phyloP scores from a whole-genome alignment of 495 filamentous ascomycete genomes.

The Pseudoneurospora amorphoporcata region DNA sequence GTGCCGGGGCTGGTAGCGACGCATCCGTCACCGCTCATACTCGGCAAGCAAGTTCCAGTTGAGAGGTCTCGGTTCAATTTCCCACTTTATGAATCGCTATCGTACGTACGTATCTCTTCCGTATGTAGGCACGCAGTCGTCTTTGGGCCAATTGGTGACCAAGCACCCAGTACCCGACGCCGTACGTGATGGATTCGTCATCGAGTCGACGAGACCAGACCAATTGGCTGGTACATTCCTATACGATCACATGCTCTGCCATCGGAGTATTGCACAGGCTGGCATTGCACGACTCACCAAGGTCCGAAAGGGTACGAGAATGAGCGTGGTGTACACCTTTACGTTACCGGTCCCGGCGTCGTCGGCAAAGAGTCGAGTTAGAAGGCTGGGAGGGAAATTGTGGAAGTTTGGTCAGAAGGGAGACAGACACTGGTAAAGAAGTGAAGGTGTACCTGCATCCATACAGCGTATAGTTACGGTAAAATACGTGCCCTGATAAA shows the following conservation, averaged over 20 bases:
- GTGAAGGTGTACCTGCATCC: neutral
- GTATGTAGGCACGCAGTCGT: neutral
- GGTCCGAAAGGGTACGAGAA: neutral
- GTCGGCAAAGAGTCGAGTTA: neutral
- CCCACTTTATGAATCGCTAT: neutral
- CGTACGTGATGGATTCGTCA: neutral
- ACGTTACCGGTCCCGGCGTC: neutral
- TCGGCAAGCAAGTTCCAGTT: constrained; percentile 6
- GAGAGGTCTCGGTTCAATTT: neutral
- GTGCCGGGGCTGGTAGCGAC: constrained; percentile 7
- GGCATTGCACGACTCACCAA: neutral
- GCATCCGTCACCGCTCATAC: constrained; percentile 12
- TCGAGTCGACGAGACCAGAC: neutral
- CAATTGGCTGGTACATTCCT: neutral
- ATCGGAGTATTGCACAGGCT: neutral
- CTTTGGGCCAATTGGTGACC: neutral
- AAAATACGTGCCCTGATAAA: neutral
- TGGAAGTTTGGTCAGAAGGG: neutral
- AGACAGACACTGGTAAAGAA: neutral
- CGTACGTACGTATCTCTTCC: neutral
- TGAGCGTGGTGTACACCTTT: neutral
- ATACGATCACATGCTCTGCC: neutral
- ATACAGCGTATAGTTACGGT: neutral
- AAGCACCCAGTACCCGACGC: neutral
- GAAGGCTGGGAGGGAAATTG: neutral